phyloP scores from a whole-genome alignment of 441 rosid genomes.

The Metrosideros polymorpha region DNA sequence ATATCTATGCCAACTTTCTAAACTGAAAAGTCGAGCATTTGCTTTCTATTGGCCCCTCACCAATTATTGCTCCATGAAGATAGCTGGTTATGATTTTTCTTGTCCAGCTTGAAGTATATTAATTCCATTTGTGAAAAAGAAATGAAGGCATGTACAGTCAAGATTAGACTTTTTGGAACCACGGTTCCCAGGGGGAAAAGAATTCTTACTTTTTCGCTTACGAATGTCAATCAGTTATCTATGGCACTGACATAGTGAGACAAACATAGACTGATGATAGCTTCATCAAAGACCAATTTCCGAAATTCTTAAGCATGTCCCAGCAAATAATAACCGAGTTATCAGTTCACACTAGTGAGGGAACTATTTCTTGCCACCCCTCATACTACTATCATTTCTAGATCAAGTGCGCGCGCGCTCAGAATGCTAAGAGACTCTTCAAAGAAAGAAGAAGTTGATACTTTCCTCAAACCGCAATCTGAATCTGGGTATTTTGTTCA shows the following conservation, averaged over 20 bases:
- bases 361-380: not conserved
- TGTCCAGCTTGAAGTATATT: not conserved
- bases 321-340: not conserved
- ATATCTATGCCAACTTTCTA: not conserved
- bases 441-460: not conserved
- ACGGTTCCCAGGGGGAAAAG: not conserved
- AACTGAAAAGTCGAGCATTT: not conserved
- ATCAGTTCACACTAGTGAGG: not conserved
- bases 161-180: not conserved
- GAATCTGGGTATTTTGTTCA: not conserved
- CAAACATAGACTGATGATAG: not conserved
- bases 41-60: not conserved
- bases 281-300: not conserved
- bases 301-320: not conserved
- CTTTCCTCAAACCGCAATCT: not conserved
- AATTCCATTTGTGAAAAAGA: not conserved
- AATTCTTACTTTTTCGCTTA: not conserved
- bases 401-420: fast-evolving
- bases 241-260: not conserved
- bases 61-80: not conserved
- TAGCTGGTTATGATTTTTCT: not conserved
- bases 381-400: not conserved
- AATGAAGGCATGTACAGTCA: not conserved
- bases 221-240: not conserved
- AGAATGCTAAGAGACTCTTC: not conserved